Base-by-base conservation (phyloP, 805 yeast species). In the Myxozyma vanderwaltii region DNA sequence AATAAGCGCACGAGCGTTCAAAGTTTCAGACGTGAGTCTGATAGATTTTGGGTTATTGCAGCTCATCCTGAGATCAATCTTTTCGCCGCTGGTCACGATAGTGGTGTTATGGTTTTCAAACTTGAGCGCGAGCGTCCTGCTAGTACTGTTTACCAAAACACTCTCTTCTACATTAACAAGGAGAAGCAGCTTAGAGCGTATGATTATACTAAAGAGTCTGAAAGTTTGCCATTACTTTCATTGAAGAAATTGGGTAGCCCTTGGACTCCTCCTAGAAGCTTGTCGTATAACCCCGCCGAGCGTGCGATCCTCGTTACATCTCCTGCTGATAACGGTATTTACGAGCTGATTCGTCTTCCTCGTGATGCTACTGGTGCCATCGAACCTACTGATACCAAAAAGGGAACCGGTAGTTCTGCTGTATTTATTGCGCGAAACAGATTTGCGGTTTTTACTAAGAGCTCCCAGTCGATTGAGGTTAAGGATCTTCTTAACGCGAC, bases 71-170 rank as follows among this genome's bases (percentile, higher is more conserved):
- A 80, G 47, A 86, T 92, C 74, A 94, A 94, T 74, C 80, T 94
- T 70, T 91, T 94, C 77, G 99, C 97, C 56, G 87, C 97, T 31
- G 92, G 65, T 69, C 98, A 92, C 75, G 99, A 95, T 75, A 81
- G 91, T 15, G 99, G 99, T 73, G 95, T 91, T 31, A 91, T 91
- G 96, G 96, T 94, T 51, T 95, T 94, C 82, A 94, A 94, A 77
- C 81, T 94, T 62, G 97, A 90, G 74, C 88, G 98, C 73, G 99
- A 94, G 79, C 86, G 99, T 74, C 98, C 99, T 13, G 96, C 97
- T n/a, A 82, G 83, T 68, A 74, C 88, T 4, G 70, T 83, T 35
- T 81, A 80, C 75, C 94, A 88, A 71, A 88, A 88, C 74, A 84
- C 81, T 68, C 74, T 94, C 68, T 82, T 82, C 63, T 92, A 81